phyloP scores from a whole-genome alignment of 805 yeast genomes.

The Sugiyamaella qingdaonensis region DNA sequence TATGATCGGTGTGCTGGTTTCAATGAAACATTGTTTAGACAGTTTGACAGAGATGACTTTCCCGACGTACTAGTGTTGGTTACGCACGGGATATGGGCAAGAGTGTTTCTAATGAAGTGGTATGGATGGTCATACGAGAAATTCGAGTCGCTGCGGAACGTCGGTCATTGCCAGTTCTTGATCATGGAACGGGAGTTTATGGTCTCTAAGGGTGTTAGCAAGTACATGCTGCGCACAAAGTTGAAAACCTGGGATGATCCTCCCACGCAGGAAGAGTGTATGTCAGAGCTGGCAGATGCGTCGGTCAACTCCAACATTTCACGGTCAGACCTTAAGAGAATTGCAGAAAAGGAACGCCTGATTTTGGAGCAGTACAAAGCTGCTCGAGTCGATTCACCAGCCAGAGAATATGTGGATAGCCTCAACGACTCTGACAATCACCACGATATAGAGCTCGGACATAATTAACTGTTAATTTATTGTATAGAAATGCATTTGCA shows the following conservation, averaged over 20 bases:
- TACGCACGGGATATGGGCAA: slow-evolving; percentile 91
- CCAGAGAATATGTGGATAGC: neutral
- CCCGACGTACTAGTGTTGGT: slow-evolving; percentile 82
- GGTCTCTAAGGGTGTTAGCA: slow-evolving; percentile 31
- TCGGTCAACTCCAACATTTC: slow-evolving; percentile 13
- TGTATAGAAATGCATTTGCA: neutral
- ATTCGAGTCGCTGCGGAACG: slow-evolving; percentile 76
- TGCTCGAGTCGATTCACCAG: slow-evolving; percentile 5
- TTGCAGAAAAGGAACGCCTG: slow-evolving; percentile 17
- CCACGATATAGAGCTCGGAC: neutral
- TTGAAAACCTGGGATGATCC: slow-evolving; percentile 63
- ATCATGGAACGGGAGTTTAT: slow-evolving; percentile 62
- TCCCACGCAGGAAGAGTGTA: slow-evolving; percentile 14
- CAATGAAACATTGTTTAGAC: slow-evolving; percentile 80
- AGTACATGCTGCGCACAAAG: slow-evolving; percentile 54
- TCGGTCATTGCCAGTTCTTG: slow-evolving; percentile 79
- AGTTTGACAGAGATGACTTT: slow-evolving; percentile 61
- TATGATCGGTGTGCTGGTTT: slow-evolving; percentile 88
- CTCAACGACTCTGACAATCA: neutral
- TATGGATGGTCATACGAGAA: slow-evolving; percentile 88
- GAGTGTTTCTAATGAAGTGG: slow-evolving; percentile 94
- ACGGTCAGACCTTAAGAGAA: slow-evolving; percentile 5
- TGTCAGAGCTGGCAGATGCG: slow-evolving; percentile 17
- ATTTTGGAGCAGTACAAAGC: slow-evolving; percentile 14
- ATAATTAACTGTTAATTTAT: neutral